Conservation (phyloP, 169 alveolate genomes). For the Plasmodium fragile region DNA sequence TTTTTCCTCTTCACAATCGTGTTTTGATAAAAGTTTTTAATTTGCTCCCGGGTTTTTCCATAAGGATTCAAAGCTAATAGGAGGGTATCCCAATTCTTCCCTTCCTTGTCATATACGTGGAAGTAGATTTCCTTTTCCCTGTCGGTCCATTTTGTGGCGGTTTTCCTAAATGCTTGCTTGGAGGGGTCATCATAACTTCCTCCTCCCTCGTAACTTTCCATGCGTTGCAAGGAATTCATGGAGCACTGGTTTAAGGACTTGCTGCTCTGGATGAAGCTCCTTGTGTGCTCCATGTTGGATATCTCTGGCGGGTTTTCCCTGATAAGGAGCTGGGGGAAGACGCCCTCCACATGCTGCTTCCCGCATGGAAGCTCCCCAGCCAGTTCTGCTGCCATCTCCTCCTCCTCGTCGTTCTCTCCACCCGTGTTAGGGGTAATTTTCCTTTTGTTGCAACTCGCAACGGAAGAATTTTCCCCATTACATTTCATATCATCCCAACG, state of each 20-base stretch:
- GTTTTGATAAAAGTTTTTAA: constrained; percentile 78
- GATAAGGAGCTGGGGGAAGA: background rate
- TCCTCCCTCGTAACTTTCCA: constrained; percentile 41
- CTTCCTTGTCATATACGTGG: constrained; percentile 39
- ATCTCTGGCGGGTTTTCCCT: background rate
- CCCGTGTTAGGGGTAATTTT: background rate
- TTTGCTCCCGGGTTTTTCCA: constrained; percentile 80
- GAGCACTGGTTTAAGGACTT: constrained; percentile 2
- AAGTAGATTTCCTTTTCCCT: constrained; percentile 75
- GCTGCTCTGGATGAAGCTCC: background rate
- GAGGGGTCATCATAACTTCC: constrained; percentile 14
- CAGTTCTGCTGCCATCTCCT: background rate
- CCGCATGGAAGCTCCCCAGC: background rate
- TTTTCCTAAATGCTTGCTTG: constrained; percentile 37
- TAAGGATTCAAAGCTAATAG: constrained; percentile 60
- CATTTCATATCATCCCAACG: background rate
- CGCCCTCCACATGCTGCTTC: background rate
- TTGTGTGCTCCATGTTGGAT: background rate
- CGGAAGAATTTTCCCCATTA: background rate
- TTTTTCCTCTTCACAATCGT: constrained; percentile 35
- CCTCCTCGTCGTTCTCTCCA: background rate
- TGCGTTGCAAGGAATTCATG: background rate
- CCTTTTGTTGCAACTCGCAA: background rate
- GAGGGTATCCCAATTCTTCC: constrained; percentile 78
- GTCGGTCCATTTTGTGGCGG: constrained; percentile 77